Evolutionary conservation across 805 yeast genomes (phyloP).

Genomic region (Yarrowia deformans): DNA sequence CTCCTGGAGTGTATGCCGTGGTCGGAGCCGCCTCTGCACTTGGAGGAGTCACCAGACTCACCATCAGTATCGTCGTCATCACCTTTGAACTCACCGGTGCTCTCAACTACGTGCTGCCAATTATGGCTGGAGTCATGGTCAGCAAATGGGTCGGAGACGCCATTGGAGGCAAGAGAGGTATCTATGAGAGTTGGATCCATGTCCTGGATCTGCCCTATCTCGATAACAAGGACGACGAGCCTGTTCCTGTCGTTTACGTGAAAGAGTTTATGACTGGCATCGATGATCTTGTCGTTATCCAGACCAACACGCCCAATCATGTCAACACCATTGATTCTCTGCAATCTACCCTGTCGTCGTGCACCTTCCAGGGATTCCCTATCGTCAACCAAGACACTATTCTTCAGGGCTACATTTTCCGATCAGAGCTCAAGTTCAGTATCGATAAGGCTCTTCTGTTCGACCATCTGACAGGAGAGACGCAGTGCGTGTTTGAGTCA

Average conservation of each 20-base stretch:
- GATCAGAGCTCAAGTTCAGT: slow-evolving; percentile 52
- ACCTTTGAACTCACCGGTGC: slow-evolving; percentile 89
- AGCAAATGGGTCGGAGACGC: slow-evolving; percentile 76
- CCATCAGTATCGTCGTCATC: slow-evolving; percentile 80
- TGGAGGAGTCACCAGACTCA: slow-evolving; percentile 81
- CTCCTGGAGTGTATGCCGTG: slow-evolving; percentile 87
- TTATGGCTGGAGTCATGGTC: slow-evolving; percentile 81
- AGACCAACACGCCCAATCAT: background rate
- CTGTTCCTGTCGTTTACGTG: slow-evolving; percentile 53
- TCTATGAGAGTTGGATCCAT: slow-evolving; percentile 67
- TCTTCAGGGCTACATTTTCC: slow-evolving; percentile 56
- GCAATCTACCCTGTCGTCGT: slow-evolving; percentile 41
- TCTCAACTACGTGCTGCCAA: slow-evolving; percentile 79
- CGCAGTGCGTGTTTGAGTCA: slow-evolving; percentile 35
- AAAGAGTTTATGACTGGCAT: slow-evolving; percentile 51
- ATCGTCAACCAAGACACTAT: slow-evolving; percentile 52
- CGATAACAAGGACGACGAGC: slow-evolving; percentile 52
- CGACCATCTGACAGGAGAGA: slow-evolving; percentile 40
- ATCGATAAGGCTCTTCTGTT: slow-evolving; percentile 42
- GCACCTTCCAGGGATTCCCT: slow-evolving; percentile 55
- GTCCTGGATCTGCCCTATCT: slow-evolving; percentile 56
- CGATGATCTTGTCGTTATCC: slow-evolving; percentile 48
- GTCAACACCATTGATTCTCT: slow-evolving; percentile 47
- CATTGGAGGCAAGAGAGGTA: slow-evolving; percentile 59
- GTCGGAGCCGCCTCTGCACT: slow-evolving; percentile 87